Percentiles rank a stretch among this genome's conserved stretches.
Conservation (phyloP, 768 basidiomycete genomes). For the Trametes maxima region DNA sequence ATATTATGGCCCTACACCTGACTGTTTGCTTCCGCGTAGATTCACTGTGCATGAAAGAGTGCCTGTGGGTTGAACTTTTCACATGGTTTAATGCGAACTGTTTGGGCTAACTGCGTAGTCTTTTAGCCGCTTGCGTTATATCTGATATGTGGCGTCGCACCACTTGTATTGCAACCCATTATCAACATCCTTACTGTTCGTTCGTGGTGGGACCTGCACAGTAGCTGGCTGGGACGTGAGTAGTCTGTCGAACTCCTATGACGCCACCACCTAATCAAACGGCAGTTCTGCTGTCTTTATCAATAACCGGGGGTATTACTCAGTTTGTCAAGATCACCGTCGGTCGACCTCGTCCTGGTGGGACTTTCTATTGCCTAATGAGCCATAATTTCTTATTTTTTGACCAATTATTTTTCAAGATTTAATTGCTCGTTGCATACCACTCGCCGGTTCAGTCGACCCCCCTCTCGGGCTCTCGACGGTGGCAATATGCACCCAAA, state of each 20-base stretch:
- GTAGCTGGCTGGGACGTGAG: conserved; percentile 53
- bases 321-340: conserved; percentile 86
- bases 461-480: conserved; percentile 72
- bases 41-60: conserved; percentile 78
- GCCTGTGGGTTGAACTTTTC: conserved; percentile 49
- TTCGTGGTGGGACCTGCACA: conserved; percentile 91
- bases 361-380: background rate
- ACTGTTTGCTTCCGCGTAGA: conserved; percentile 36
- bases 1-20: background rate
- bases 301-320: conserved; percentile 79
- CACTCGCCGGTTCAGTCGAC: conserved; percentile 62
- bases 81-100: background rate
- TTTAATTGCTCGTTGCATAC: conserved; percentile 71
- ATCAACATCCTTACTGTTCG: conserved; percentile 74
- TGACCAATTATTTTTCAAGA: conserved; percentile 40
- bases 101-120: background rate
- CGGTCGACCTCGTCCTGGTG: conserved; percentile 87
- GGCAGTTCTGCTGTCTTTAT: conserved; percentile 70
- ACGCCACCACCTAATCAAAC: background rate
- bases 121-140: conserved; percentile 26
- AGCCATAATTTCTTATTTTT: background rate
- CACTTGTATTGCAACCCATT: conserved; percentile 65
- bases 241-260: background rate
- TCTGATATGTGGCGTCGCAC: conserved; percentile 57
- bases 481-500: conserved; percentile 80